phyloP scores from a whole-genome alignment of 371 early-diverging fungal species.

The Mucor ambiguus region DNA sequence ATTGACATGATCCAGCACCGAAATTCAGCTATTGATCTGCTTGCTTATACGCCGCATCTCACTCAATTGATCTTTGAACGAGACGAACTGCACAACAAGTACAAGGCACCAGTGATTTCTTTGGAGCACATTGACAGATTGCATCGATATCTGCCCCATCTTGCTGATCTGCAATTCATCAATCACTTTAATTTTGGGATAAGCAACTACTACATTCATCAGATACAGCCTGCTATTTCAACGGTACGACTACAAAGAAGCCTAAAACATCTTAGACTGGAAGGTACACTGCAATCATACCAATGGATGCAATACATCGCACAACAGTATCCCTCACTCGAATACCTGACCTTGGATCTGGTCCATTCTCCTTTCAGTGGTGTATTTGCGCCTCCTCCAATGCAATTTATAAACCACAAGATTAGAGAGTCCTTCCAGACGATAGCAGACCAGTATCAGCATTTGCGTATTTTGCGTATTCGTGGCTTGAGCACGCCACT shows the following conservation, averaged over 20 bases:
- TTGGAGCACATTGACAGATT: background rate
- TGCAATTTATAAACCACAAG: background rate
- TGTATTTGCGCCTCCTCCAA: background rate
- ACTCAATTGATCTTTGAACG: background rate
- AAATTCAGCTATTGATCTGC: background rate
- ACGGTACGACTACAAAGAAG: background rate
- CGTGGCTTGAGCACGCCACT: background rate
- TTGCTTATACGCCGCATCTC: background rate
- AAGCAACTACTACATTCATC: background rate
- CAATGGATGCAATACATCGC: background rate
- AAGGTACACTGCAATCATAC: background rate
- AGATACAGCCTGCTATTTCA: background rate
- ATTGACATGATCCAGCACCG: background rate
- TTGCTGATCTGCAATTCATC: background rate
- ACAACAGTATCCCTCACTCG: background rate
- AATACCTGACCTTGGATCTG: background rate
- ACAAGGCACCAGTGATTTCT: background rate
- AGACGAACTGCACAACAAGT: background rate
- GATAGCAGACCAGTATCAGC: background rate
- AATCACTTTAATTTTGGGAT: background rate
- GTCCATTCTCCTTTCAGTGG: background rate
- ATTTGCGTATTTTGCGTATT: background rate
- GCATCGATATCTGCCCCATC: background rate
- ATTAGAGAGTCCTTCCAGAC: background rate
- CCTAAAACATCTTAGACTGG: background rate